These are phyloP conservation scores for Annulohypoxylon truncatum DNA, from an alignment of 2,329 filamentous ascomycete species.

Conservation along the genomic window DNA sequence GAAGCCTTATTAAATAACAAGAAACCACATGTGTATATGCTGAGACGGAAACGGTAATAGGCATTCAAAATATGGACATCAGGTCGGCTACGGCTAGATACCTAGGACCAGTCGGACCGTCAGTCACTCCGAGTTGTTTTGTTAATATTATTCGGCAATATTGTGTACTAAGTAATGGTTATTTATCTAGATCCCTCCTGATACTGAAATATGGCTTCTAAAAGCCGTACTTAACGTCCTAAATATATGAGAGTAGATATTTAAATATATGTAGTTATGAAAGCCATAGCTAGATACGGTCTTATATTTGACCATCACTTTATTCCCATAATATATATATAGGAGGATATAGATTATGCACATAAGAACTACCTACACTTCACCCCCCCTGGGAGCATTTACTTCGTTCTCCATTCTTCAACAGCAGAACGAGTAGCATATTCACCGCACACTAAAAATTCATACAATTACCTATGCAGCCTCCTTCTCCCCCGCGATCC, in stretches of 20 bases:
- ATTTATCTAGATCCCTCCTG: background rate
- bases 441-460: background rate
- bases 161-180: background rate
- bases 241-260: no score
- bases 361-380: no score
- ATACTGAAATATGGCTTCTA: no score
- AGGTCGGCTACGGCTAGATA: conserved; percentile 1
- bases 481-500: conserved; percentile 37
- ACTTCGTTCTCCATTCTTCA: background rate
- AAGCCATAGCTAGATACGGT: no score
- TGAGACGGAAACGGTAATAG: conserved; percentile 26
- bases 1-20: conserved; percentile 9
- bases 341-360: no score
- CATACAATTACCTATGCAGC: background rate
- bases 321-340: no score
- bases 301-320: no score
- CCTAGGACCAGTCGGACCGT: background rate
- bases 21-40: conserved; percentile 32
- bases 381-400: no score
- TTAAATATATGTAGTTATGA: no score
- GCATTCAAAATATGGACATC: conserved; percentile 21
- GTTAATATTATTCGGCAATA: background rate
- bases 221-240: no score
- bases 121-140: conserved; percentile 1
- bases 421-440: background rate